These are phyloP conservation scores for Rhododendron griersonianum DNA, from an alignment of 148 eudicot species.

Conservation along the genomic window DNA sequence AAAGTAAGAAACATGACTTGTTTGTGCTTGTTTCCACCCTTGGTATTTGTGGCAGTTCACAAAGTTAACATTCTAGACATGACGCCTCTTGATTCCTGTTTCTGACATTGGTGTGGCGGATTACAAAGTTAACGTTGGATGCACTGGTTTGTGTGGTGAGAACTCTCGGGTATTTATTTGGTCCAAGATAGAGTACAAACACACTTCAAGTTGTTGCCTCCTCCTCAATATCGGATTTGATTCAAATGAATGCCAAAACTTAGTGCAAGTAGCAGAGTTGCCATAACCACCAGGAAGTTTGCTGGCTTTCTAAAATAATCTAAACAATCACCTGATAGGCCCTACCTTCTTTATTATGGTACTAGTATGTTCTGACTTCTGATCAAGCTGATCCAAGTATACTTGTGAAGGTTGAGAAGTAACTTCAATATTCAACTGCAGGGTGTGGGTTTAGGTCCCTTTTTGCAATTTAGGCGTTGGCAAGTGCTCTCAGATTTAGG, in stretches of 20 bases:
- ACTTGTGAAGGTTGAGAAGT: conserved; percentile 27
- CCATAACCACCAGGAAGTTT: neutral
- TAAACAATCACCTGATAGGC: conserved; percentile 3
- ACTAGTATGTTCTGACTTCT: conserved; percentile 17
- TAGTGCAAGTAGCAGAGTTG: neutral
- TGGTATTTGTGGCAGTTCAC: neutral
- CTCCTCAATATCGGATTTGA: neutral
- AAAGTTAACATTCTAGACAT: neutral
- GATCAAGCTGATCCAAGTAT: conserved; percentile 36
- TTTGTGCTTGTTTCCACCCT: neutral
- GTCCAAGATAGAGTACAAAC: neutral
- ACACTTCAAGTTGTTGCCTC: neutral
- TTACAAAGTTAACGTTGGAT: neutral
- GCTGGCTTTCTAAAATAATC: neutral
- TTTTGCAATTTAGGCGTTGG: conserved; percentile 12
- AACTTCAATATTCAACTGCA: conserved; percentile 37
- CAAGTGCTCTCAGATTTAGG: conserved; percentile 16
- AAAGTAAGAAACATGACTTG: neutral
- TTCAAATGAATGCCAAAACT: neutral
- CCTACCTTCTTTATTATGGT: conserved; percentile 17
- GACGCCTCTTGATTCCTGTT: neutral
- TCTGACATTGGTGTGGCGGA: neutral
- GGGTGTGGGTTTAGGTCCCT: conserved; percentile 27
- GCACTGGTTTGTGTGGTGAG: neutral
- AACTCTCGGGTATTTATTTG: neutral